phyloP scores from a whole-genome alignment of 1,284 basidiomycete species.

The Microbotryomycetes sp. region DNA sequence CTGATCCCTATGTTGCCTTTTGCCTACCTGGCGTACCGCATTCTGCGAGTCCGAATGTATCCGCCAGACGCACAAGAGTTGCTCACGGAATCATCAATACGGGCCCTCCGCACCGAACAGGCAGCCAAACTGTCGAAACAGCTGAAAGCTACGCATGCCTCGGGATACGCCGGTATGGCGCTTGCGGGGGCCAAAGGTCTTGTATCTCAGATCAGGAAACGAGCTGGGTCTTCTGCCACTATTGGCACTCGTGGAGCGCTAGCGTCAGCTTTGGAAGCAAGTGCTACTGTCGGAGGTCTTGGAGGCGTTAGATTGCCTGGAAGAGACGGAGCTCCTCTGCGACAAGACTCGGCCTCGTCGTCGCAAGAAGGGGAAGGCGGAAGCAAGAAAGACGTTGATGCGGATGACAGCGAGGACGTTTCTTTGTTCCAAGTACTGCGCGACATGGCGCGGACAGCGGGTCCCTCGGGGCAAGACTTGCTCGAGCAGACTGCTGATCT shows the following conservation, averaged over 20 bases:
- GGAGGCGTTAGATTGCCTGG: not conserved
- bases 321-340: not conserved
- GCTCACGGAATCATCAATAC: not conserved
- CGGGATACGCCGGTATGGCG: constrained; percentile 6
- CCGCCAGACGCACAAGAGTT: constrained; percentile 12
- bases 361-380: not conserved
- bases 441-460: constrained; percentile 5
- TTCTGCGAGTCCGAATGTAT: constrained; percentile 7
- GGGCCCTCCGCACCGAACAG: not conserved
- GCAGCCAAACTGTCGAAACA: constrained; percentile 17
- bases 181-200: constrained; percentile 6
- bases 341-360: not conserved
- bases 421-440: constrained; percentile 12
- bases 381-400: not conserved
- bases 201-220: constrained; percentile 1
- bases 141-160: not conserved
- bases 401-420: constrained; percentile 1
- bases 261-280: not conserved
- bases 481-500: constrained; percentile 7
- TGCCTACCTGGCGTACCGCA: constrained; percentile 1
- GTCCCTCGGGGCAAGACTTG: constrained; percentile 6
- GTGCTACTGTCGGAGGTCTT: constrained; percentile 2
- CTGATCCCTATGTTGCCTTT: constrained; percentile 11
- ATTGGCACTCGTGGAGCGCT: not conserved
- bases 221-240: not conserved